Base-by-base conservation (phyloP, 352 stramenopile genomes). In the Phytophthora ohioensis region DNA sequence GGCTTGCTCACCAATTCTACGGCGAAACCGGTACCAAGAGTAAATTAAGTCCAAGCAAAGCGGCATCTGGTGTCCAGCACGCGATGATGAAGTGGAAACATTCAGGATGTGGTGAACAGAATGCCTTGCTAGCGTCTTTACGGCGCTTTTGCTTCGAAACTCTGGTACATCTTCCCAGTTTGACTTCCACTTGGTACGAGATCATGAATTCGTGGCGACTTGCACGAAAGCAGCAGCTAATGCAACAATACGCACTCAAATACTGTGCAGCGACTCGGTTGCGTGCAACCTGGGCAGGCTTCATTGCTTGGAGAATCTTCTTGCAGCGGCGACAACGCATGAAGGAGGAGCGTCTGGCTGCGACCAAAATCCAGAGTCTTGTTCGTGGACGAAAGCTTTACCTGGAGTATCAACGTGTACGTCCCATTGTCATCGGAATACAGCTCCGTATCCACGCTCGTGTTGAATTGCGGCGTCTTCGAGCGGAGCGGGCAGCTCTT, bases 201-300 rank as follows among this genome's bases (percentile, higher is more conserved):
- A 67, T 90, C 12, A 71, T 91, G 27, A n/a, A 89, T 27, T 62
- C 51, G 0, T 93, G 85, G 85, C 67, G 85, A 5, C 48, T 76
- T 3, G 30, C 54, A 5, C 69, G 66, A 31, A 93, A 93, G 54
- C 51, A 57, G 9, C 34, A 56, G 43, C 62, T 70, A 21, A 43
- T 91, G 17, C 31, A 71, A 5, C 43, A 34, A 5, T 78, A 73
- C 7, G 73, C 75, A 1, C 67, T 65, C 0, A 34, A 69, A 5
- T 88, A 88, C 53, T 84, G 78, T 32, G 85, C 81, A 9, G 79
- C 80, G 2, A 91, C 83, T 17, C 76, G 85, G 5, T 59, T 91
- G 7, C 78, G 69, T 42, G 72, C 83, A 15, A 67, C 67, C 11
- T 91, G 80, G 78, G 69, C 75, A n/a, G 51, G 69, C 3, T 73